These are phyloP conservation scores for Silene vulgaris DNA, from an alignment of 179 eudicot species.

Conservation along the genomic window DNA sequence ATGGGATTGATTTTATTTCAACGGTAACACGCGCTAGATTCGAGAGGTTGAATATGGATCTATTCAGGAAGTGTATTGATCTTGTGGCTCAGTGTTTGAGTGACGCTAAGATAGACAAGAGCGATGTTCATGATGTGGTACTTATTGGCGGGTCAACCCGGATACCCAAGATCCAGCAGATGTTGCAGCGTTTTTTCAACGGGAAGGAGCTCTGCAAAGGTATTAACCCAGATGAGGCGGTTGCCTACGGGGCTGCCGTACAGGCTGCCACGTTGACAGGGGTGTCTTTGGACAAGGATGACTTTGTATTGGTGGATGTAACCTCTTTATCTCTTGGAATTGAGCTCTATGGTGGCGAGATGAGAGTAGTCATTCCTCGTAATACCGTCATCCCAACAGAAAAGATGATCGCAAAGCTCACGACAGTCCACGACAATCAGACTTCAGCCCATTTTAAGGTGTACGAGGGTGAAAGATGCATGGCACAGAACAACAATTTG, in stretches of 20 bases:
- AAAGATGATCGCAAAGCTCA: neutral
- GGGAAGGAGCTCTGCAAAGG: conserved; percentile 23
- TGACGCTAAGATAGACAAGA: conserved; percentile 17
- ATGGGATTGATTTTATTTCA: conserved; percentile 4
- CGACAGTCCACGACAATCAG: neutral
- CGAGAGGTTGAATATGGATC: conserved; percentile 12
- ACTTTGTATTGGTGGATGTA: conserved; percentile 19
- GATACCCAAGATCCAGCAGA: conserved; percentile 20
- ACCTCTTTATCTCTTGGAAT: conserved; percentile 27
- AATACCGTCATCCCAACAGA: conserved; percentile 16
- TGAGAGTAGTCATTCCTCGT: conserved; percentile 15
- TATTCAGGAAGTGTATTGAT: conserved; percentile 16
- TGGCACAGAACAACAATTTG: conserved; percentile 5
- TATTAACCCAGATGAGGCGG: conserved; percentile 23
- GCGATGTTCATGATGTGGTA: conserved; percentile 22
- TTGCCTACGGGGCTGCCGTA: conserved; percentile 25
- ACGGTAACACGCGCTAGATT: conserved; percentile 8
- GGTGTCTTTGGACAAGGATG: neutral
- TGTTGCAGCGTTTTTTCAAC: conserved; percentile 21
- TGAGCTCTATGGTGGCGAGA: neutral
- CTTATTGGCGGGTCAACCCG: conserved; percentile 28
- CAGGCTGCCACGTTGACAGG: conserved; percentile 23
- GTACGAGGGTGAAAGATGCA: conserved; percentile 5
- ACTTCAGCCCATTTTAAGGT: neutral
- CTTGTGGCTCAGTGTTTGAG: conserved; percentile 18